These are phyloP conservation scores for Brassica rapa DNA, from an alignment of 345 rosid genomes.

Conservation along the genomic window DNA sequence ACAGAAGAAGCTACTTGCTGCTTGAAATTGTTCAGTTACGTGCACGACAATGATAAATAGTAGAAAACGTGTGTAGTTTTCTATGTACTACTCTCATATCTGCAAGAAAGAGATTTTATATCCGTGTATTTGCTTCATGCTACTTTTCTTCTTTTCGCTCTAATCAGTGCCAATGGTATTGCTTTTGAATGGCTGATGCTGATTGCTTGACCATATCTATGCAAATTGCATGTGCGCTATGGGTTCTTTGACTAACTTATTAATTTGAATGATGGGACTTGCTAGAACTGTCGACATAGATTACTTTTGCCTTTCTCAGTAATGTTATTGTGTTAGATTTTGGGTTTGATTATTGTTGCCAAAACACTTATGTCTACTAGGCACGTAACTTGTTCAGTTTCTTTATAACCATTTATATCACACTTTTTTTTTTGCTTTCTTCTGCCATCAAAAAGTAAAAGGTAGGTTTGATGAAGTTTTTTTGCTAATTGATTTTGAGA, in stretches of 20 bases:
- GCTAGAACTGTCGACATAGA: slow-evolving; percentile 25
- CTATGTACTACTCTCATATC: slow-evolving; percentile 7
- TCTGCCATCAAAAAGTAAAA: slow-evolving; percentile 6
- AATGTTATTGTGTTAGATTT: slow-evolving; percentile 33
- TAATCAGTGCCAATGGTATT: slow-evolving; percentile 12
- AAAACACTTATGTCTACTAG: slow-evolving; percentile 17
- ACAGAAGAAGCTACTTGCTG: slow-evolving; percentile 77
- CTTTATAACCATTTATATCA: slow-evolving; percentile 10
- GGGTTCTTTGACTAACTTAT: slow-evolving; percentile 47
- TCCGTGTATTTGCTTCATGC: slow-evolving; percentile 4
- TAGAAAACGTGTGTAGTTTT: slow-evolving; percentile 12
- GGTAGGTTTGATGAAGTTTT: slow-evolving; percentile 19
- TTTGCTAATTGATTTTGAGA: slow-evolving; percentile 19
- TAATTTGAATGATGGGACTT: slow-evolving; percentile 21
- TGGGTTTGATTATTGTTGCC: slow-evolving; percentile 31
- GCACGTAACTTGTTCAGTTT: slow-evolving; percentile 16
- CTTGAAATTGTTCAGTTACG: slow-evolving; percentile 48
- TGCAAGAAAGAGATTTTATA: slow-evolving; percentile 26
- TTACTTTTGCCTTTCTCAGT: slow-evolving; percentile 22
- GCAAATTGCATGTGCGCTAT: slow-evolving; percentile 22
- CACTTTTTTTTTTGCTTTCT: slow-evolving; percentile 3
- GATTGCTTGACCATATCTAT: slow-evolving; percentile 23
- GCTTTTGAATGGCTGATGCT: slow-evolving; percentile 23
- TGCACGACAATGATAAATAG: slow-evolving; percentile 5
- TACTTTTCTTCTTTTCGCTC: neutral